Conservation (phyloP, 2,329 filamentous ascomycete species). For the Scytalidium lignicola region DNA sequence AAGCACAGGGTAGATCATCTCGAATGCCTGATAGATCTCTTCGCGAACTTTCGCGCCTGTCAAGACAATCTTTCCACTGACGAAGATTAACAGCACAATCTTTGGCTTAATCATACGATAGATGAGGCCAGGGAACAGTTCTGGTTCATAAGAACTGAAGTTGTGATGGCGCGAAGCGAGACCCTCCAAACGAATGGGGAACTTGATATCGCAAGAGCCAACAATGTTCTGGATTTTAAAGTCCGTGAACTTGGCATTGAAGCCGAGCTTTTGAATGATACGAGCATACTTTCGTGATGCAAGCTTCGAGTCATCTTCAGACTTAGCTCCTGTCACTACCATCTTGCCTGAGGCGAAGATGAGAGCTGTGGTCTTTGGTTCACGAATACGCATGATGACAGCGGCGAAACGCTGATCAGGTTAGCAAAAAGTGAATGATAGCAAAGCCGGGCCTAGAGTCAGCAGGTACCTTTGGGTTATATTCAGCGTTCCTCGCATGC, state of each 20-base stretch:
- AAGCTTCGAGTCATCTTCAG: conserved; percentile 95
- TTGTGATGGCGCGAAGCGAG: conserved; percentile 96
- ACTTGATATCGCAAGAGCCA: conserved; percentile 98
- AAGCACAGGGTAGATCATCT: conserved; percentile 94
- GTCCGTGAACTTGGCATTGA: conserved; percentile 99
- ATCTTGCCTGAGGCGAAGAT: conserved; percentile 99
- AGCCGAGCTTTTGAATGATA: conserved; percentile 99
- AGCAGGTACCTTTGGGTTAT: conserved; percentile 85
- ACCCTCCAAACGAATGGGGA: conserved; percentile 94
- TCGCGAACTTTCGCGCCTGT: conserved; percentile 97
- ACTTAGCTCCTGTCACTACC: conserved; percentile 98
- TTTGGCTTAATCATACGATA: conserved; percentile 99
- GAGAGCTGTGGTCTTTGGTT: conserved; percentile 95
- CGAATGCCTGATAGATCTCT: conserved; percentile 95
- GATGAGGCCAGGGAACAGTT: conserved; percentile 97
- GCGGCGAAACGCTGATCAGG: conserved; percentile 83
- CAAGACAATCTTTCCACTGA: conserved; percentile 95
- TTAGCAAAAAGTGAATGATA: conserved; percentile 36
- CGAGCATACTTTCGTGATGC: conserved; percentile 96
- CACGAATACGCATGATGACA: conserved; percentile 99
- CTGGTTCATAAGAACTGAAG: conserved; percentile 98
- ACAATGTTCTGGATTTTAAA: conserved; percentile 99
- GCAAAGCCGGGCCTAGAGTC: conserved; percentile 34
- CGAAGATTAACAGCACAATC: conserved; percentile 96
- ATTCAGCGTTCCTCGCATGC: conserved; percentile 96